A percentile compares a stretch with the other conserved stretches of the same genome.
These are phyloP conservation scores for Clavariopsis aquatica DNA, from an alignment of 495 filamentous ascomycete species.

Conservation along the genomic window DNA sequence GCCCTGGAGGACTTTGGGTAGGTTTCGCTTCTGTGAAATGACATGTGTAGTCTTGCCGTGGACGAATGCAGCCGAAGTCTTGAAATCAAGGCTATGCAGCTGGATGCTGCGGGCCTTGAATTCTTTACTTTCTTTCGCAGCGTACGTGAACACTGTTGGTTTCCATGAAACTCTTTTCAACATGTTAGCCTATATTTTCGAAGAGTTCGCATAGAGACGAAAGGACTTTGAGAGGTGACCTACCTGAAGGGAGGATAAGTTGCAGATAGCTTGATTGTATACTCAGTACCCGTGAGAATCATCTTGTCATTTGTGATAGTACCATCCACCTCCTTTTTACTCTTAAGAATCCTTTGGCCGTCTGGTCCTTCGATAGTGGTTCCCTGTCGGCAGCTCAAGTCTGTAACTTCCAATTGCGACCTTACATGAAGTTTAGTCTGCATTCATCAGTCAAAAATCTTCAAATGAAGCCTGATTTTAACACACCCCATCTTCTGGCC, in stretches of 20 bases:
- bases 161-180: slow-evolving; percentile 71
- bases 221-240: neutral
- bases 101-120: slow-evolving; percentile 7
- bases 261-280: slow-evolving; percentile 66
- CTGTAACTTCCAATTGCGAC: slow-evolving; percentile 60
- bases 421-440: slow-evolving; percentile 62
- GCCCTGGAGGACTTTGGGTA: slow-evolving; percentile 29
- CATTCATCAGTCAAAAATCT: neutral
- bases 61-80: slow-evolving; percentile 72
- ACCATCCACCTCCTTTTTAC: slow-evolving; percentile 37
- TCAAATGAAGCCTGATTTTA: slow-evolving; percentile 1
- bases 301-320: slow-evolving; percentile 57
- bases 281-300: slow-evolving; percentile 56
- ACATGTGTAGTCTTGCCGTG: slow-evolving; percentile 77
- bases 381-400: slow-evolving; percentile 68
- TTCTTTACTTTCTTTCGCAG: slow-evolving; percentile 67
- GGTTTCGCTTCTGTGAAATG: slow-evolving; percentile 83
- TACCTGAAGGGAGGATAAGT: slow-evolving; percentile 60
- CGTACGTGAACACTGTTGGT: slow-evolving; percentile 78
- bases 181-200: neutral
- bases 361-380: slow-evolving; percentile 75
- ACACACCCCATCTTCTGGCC: slow-evolving; percentile 68
- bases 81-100: slow-evolving; percentile 71
- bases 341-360: slow-evolving; percentile 35
- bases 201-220: neutral